A percentile compares a stretch with the other conserved stretches of the same genome.
phyloP scores from a whole-genome alignment of 305 asterid genomes.

The Fraxinus angustifolia region DNA sequence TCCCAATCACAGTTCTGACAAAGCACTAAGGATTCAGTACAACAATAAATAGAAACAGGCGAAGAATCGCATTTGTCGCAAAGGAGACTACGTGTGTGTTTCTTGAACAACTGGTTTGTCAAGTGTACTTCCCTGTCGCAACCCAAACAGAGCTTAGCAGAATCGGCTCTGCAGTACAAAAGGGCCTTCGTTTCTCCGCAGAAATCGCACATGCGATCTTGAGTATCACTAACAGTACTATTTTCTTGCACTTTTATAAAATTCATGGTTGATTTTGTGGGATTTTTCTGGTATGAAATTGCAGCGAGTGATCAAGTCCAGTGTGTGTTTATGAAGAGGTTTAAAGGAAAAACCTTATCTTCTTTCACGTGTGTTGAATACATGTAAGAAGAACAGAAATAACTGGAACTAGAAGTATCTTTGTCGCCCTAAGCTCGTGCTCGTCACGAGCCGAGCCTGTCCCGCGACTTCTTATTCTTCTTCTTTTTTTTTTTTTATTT shows the following conservation, averaged over 20 bases:
- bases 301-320: not conserved
- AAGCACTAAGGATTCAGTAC: constrained; percentile 53
- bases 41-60: constrained; percentile 75
- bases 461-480: no score
- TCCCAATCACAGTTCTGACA: constrained; percentile 99
- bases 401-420: not conserved
- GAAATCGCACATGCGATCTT: constrained; percentile 62
- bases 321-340: not conserved
- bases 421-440: no score
- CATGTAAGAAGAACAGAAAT: not conserved
- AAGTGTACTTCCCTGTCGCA: constrained; percentile 91
- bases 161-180: constrained; percentile 85
- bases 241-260: constrained; percentile 19
- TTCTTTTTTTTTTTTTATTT: no score
- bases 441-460: no score
- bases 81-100: constrained; percentile 75
- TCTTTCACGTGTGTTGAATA: constrained; percentile 28
- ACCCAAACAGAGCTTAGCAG: constrained; percentile 75
- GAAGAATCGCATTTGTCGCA: constrained; percentile 70
- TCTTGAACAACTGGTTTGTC: constrained; percentile 78
- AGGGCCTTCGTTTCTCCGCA: constrained; percentile 62
- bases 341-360: constrained; percentile 27
- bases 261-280: not conserved
- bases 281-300: not conserved
- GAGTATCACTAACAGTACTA: not conserved